These are phyloP conservation scores for Eucalyptus regnans DNA, from an alignment of 345 rosid species.

Conservation along the genomic window DNA sequence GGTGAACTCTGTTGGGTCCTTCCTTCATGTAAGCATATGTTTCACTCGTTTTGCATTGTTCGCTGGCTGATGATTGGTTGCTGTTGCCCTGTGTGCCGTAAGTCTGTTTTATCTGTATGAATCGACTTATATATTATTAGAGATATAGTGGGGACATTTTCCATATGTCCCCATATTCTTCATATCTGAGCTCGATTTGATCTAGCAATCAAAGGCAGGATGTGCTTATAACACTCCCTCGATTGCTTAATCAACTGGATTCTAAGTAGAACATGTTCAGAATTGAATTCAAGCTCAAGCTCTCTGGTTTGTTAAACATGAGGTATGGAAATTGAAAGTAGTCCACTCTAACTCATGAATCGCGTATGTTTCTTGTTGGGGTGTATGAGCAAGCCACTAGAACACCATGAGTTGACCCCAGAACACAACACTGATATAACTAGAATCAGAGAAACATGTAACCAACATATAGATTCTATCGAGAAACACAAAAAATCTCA, in stretches of 20 bases:
- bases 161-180: background rate
- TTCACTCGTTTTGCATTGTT: background rate
- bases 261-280: background rate
- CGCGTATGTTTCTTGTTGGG: background rate
- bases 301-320: background rate
- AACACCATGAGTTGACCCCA: background rate
- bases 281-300: background rate
- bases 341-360: background rate
- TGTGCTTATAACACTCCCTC: background rate
- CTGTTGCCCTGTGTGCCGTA: background rate
- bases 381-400: background rate
- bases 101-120: background rate
- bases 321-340: background rate
- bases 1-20: background rate
- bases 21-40: background rate
- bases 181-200: background rate
- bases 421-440: background rate
- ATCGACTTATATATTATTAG: background rate
- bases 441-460: background rate
- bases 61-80: background rate
- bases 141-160: background rate
- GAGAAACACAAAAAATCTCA: background rate
- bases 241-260: background rate
- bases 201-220: background rate
- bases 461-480: background rate